Base-by-base conservation (phyloP, 441 rosid genomes). In the Euphorbia schlechtendalii region DNA sequence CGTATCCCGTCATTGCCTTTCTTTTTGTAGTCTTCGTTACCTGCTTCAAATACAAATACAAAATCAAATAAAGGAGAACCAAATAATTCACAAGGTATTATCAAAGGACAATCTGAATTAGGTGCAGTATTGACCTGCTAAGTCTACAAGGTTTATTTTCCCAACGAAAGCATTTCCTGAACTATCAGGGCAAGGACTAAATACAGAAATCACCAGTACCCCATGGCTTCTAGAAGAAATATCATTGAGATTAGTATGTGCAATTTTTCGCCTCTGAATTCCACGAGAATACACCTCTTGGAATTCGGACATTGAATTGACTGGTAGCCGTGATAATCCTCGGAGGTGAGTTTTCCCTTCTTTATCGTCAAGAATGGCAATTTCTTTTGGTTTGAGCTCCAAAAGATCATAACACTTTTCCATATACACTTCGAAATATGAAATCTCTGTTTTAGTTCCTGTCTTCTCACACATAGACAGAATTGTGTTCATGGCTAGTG, bases 151-250 rank as follows among this genome's bases (percentile, higher is more conserved):
- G 75, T 90, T 93, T 55, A 93, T 79, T 80, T 90, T 93, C 61
- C 97, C 97, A 63, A 69, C 65, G 49, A 78, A 41, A 28, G 56
- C n/a, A 55, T 77, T 69, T 14, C 66, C 62, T 53, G 87, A 79
- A 63, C 69, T 76, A 72, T 66, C 73, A 51, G 53, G 59, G 63
- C 56, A 32, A 67, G 82, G 85, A 58, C 80, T 76, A 32, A 71
- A 74, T 56, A 94, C 84, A 56, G 79, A 46, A 51, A 90, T 84
- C 66, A 87, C 92, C 41, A 94, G 93, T 17, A 84, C 94, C 2
- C 92, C 97, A 71, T 94, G 99, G 76, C 99, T 90, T 75, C 96
- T 81, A 68, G 96, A 88, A 38, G 99, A 93, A 27, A 82, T 89
- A 71, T 88, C 99, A 72, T 93, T 93, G 18, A 93, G 78, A 63